Evolutionary conservation across 2,329 filamentous ascomycete species (phyloP).

Genomic region (Calonectria leucothoes): DNA sequence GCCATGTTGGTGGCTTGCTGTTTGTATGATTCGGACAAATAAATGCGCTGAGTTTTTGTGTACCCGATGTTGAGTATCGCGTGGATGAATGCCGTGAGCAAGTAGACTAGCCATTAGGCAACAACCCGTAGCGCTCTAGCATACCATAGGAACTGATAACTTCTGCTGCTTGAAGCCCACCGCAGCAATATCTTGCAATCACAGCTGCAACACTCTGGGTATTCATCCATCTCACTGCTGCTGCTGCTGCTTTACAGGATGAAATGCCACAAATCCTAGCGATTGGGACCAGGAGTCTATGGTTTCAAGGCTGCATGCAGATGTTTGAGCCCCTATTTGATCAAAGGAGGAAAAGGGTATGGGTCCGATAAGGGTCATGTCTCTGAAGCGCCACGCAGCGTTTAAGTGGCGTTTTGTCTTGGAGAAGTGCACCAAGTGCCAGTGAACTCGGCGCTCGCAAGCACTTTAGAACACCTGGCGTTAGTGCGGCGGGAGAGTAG

Average conservation of each 20-base stretch:
- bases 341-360: not conserved
- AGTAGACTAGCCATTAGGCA: not conserved
- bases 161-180: not conserved
- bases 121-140: not conserved
- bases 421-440: not conserved
- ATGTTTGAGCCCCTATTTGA: slow-evolving; percentile 2
- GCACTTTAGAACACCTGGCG: not conserved
- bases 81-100: not conserved
- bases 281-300: not conserved
- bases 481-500: not conserved
- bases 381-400: not conserved
- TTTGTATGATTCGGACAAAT: not conserved
- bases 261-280: not conserved
- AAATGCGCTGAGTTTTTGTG: not conserved
- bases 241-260: not conserved
- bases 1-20: not conserved
- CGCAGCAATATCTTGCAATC: not conserved
- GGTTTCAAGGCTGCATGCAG: not conserved
- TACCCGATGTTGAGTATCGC: not conserved
- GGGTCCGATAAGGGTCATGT: not conserved
- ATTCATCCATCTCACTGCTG: not conserved
- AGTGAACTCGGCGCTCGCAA: not conserved
- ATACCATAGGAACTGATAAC: not conserved
- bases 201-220: not conserved
- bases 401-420: slow-evolving; percentile 14